Evolutionary conservation across 257 asterid genomes (phyloP).

Genomic region (Solanum clarkiae): DNA sequence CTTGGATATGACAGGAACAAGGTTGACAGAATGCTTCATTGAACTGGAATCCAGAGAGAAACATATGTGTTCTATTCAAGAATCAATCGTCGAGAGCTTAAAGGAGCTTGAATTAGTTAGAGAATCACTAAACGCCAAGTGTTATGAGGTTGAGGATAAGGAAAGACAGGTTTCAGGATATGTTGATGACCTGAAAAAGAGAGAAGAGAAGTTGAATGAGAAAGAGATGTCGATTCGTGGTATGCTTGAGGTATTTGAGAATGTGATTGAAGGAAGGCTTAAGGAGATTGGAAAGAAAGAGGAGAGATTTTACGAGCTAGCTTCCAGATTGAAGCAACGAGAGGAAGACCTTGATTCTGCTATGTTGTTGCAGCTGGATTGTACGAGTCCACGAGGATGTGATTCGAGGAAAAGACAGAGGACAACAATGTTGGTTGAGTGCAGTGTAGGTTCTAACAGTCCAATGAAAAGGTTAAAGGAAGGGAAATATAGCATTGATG

Average conservation of each 20-base stretch:
- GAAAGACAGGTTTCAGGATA: neutral
- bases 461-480: conserved; percentile 19
- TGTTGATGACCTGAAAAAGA: neutral
- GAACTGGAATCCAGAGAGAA: neutral
- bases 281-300: neutral
- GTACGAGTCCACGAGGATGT: neutral
- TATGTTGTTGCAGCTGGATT: neutral
- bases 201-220: neutral
- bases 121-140: neutral
- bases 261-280: neutral
- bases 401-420: neutral
- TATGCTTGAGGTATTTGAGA: neutral
- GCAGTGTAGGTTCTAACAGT: neutral
- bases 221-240: neutral
- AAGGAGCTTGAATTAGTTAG: neutral
- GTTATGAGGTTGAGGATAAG: neutral
- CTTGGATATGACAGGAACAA: neutral
- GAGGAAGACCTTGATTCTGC: neutral
- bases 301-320: neutral
- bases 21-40: neutral
- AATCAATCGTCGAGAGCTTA: neutral
- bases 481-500: conserved; percentile 2
- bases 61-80: neutral
- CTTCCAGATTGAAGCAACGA: neutral
- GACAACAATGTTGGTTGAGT: neutral